Percentiles rank a stretch among this genome's conserved stretches.
phyloP scores from a whole-genome alignment of 345 rosid species.

The Eucalyptus erythrocorys region DNA sequence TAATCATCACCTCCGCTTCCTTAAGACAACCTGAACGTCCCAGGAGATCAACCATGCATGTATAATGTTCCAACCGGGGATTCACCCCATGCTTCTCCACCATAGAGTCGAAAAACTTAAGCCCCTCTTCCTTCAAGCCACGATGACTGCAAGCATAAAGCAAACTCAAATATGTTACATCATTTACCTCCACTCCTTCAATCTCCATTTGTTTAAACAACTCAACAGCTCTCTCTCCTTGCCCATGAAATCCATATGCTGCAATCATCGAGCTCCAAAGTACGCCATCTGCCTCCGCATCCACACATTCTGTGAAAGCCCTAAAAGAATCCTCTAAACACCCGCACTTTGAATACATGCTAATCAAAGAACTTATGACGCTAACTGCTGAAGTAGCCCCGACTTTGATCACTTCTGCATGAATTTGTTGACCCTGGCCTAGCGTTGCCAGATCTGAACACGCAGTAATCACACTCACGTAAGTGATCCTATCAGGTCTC shows the following conservation, averaged over 20 bases:
- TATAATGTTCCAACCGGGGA: constrained; percentile 60
- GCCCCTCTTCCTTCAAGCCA: constrained; percentile 72
- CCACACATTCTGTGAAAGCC: constrained; percentile 63
- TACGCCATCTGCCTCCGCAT: constrained; percentile 45
- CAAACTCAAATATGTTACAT: constrained; percentile 76
- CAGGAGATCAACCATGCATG: constrained; percentile 87
- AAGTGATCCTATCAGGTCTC: constrained; percentile 64
- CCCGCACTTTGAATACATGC: constrained; percentile 92
- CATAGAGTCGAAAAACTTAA: constrained; percentile 47
- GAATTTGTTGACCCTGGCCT: constrained; percentile 63
- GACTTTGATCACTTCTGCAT: constrained; percentile 67
- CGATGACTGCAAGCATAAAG: constrained; percentile 84
- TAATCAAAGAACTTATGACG: constrained; percentile 72
- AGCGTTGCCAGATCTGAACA: constrained; percentile 63
- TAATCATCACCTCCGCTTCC: constrained; percentile 61
- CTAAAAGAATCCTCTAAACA: constrained; percentile 52
- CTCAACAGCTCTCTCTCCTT: constrained; percentile 52
- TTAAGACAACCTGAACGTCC: constrained; percentile 71
- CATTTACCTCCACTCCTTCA: constrained; percentile 60
- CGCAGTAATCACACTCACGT: constrained; percentile 74
- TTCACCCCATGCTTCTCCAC: constrained; percentile 34
- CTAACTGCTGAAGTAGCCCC: constrained; percentile 63
- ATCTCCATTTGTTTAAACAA: constrained; percentile 56
- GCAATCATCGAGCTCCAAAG: constrained; percentile 77
- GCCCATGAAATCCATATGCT: constrained; percentile 80